Evolutionary conservation across 371 early-diverging fungal genomes (phyloP).

Genomic region (Coemansia sp.): DNA sequence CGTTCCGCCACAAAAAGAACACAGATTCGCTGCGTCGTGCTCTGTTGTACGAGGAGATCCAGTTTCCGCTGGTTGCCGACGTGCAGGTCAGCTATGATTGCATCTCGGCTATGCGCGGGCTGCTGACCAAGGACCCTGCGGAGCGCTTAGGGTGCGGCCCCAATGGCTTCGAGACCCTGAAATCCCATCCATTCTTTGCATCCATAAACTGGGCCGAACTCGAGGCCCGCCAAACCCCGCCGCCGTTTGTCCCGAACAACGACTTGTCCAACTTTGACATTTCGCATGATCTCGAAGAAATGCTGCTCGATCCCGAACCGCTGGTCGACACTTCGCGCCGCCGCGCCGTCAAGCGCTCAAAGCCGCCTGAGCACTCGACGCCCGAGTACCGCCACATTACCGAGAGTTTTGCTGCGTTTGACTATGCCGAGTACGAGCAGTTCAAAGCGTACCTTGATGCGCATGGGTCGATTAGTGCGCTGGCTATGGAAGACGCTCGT

Average conservation of each 20-base stretch:
- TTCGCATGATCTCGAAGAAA: conserved; percentile 89
- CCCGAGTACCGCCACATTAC: conserved; percentile 36
- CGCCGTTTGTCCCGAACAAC: conserved; percentile 58
- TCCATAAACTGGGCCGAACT: conserved; percentile 75
- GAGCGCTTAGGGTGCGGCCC: conserved; percentile 67
- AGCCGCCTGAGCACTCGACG: conserved; percentile 26
- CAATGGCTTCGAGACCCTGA: conserved; percentile 67
- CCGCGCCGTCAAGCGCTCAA: conserved; percentile 20
- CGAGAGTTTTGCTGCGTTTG: conserved; percentile 45
- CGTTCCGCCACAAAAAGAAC: conserved; percentile 85
- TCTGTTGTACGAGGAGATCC: conserved; percentile 66
- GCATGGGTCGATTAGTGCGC: conserved; percentile 29
- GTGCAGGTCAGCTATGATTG: conserved; percentile 62
- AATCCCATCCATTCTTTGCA: conserved; percentile 85
- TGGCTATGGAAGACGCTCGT: conserved; percentile 33
- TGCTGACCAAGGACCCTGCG: conserved; percentile 73
- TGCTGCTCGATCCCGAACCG: conserved; percentile 84
- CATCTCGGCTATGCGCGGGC: conserved; percentile 65
- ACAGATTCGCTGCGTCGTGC: conserved; percentile 85
- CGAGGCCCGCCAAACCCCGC: conserved; percentile 48
- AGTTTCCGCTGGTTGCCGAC: conserved; percentile 65
- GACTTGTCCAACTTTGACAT: conserved; percentile 87
- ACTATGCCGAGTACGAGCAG: conserved; percentile 52
- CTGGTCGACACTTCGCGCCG: conserved; percentile 40
- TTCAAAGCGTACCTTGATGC: conserved; percentile 42